Evolutionary conservation across 2,329 filamentous ascomycete genomes (phyloP).

Genomic region (Raffaelea deltoideospora): DNA sequence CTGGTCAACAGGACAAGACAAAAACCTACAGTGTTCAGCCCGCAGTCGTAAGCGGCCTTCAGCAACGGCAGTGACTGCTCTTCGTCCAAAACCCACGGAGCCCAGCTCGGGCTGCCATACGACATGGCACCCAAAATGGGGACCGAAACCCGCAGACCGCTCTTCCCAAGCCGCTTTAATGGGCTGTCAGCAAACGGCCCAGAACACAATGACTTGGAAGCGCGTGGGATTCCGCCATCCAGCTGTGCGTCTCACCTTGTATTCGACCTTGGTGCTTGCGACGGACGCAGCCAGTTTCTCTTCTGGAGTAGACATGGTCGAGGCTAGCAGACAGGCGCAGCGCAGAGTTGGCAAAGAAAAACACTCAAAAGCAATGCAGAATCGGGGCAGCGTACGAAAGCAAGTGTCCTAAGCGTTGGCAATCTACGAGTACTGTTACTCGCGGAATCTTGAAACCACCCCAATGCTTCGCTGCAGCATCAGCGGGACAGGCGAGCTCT

Average conservation of each 20-base stretch:
- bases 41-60: slow-evolving; percentile 43
- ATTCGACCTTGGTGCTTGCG: slow-evolving; percentile 3
- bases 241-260: slow-evolving; percentile 3
- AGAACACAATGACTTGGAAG: no score
- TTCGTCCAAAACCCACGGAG: slow-evolving; percentile 27
- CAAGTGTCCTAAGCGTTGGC: no score
- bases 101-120: slow-evolving; percentile 1
- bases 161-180: slow-evolving; percentile 31
- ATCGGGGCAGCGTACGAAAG: no score
- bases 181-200: no score
- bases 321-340: no score
- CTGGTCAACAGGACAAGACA: slow-evolving; percentile 38
- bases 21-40: slow-evolving; percentile 33
- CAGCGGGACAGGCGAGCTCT: no score
- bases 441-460: no score
- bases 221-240: no score
- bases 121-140: slow-evolving; percentile 40
- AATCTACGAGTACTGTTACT: no score
- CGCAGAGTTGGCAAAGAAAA: no score
- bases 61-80: slow-evolving; percentile 33
- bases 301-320: background rate
- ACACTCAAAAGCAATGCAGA: no score
- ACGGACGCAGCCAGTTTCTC: slow-evolving; percentile 1
- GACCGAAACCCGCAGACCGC: slow-evolving; percentile 38
- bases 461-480: no score